phyloP scores from a whole-genome alignment of 2,329 filamentous ascomycete genomes.

The Paraphaeosphaeria minitans region DNA sequence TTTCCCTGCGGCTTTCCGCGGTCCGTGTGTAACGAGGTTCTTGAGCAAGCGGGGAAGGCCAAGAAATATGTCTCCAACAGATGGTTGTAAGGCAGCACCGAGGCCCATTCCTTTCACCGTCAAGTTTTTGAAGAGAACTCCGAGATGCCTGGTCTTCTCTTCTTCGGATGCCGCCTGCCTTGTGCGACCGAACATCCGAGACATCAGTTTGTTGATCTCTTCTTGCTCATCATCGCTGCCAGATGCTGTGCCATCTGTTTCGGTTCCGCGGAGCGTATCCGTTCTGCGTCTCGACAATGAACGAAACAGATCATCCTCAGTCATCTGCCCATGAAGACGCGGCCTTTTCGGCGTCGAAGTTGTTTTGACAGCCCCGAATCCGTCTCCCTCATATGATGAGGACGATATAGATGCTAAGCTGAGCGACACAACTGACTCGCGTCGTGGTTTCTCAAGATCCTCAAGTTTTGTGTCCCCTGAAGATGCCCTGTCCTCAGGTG shows the following conservation, averaged over 20 bases:
- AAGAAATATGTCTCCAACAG: slow-evolving; percentile 65
- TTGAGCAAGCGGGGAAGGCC: slow-evolving; percentile 61
- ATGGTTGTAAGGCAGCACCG: slow-evolving; percentile 66
- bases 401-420: slow-evolving; percentile 15
- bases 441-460: background rate
- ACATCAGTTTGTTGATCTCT: slow-evolving; percentile 68
- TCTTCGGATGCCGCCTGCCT: slow-evolving; percentile 70
- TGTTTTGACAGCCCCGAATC: slow-evolving; percentile 28
- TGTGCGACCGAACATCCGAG: slow-evolving; percentile 70
- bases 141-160: slow-evolving; percentile 71
- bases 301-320: slow-evolving; percentile 60
- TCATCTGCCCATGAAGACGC: slow-evolving; percentile 36
- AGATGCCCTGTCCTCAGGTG: slow-evolving; percentile 16
- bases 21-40: slow-evolving; percentile 55
- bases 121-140: slow-evolving; percentile 68
- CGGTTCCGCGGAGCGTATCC: slow-evolving; percentile 29
- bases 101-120: slow-evolving; percentile 66
- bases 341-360: slow-evolving; percentile 24
- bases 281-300: slow-evolving; percentile 58
- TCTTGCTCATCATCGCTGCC: slow-evolving; percentile 47
- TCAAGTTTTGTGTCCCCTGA: background rate
- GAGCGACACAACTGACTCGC: slow-evolving; percentile 17
- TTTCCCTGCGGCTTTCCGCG: slow-evolving; percentile 50
- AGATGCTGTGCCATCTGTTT: slow-evolving; percentile 30
- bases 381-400: slow-evolving; percentile 18